Conservation (phyloP, 2,329 filamentous ascomycete genomes). For the Didymella exigua region DNA sequence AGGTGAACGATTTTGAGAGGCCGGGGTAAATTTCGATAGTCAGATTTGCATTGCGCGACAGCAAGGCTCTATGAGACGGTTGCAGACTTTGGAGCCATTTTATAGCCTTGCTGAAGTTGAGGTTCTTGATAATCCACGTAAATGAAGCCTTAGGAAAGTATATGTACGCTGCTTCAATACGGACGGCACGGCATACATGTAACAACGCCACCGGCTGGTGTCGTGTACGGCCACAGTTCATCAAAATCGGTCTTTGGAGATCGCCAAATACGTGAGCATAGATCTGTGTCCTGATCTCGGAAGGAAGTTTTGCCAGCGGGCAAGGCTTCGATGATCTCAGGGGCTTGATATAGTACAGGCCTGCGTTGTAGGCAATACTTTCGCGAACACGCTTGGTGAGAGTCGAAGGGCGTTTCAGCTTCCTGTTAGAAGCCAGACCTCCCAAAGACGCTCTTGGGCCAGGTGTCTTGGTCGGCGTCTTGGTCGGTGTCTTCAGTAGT, state of each 20-base stretch:
- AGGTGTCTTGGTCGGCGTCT: not conserved
- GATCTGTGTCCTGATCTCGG: slow-evolving; percentile 28
- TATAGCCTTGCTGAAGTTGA: slow-evolving; percentile 22
- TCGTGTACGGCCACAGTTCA: slow-evolving; percentile 5
- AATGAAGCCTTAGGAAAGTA: slow-evolving; percentile 33
- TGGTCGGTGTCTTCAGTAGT: not conserved
- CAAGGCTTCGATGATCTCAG: slow-evolving; percentile 19
- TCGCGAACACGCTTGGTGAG: slow-evolving; percentile 12
- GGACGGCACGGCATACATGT: slow-evolving; percentile 31
- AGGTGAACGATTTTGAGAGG: slow-evolving; percentile 15
- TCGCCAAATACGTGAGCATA: slow-evolving; percentile 21
- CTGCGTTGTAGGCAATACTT: slow-evolving; percentile 16
- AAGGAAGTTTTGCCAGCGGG: slow-evolving; percentile 27
- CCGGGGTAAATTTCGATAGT: slow-evolving; percentile 15
- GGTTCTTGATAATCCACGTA: slow-evolving; percentile 19
- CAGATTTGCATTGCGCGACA: slow-evolving; percentile 25
- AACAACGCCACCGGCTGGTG: slow-evolving; percentile 14
- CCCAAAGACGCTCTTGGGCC: not conserved
- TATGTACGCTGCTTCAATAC: slow-evolving; percentile 36
- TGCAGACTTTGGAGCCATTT: slow-evolving; percentile 26
- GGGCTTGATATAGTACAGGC: slow-evolving; percentile 24
- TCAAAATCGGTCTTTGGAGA: not conserved
- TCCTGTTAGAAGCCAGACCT: not conserved
- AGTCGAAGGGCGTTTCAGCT: slow-evolving; percentile 22
- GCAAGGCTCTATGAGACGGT: slow-evolving; percentile 20